Evolutionary conservation across 140 eudicot species (phyloP), one percentile per base, ranked within the genome.

Genomic region (Senecio squalidus): DNA sequence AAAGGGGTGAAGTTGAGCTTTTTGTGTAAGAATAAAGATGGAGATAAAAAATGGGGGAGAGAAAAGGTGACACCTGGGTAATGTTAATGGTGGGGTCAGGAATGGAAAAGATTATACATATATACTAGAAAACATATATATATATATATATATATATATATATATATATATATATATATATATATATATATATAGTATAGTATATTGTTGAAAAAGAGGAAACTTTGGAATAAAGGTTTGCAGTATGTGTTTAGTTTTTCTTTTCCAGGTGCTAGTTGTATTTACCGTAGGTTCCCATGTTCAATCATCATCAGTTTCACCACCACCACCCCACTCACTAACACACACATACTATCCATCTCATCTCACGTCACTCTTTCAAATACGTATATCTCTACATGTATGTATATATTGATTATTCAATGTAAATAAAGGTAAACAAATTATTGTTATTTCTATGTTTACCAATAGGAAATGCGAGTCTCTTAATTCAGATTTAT

Each of bases 61-160:
- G 17, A 40, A 63, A 68, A 46, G 77, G 23, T 64, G 80, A 75
- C 85, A 79, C 73, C 45, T 74, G 59, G 61, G 70, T 59, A 20
- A 41, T 18, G 57, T 9, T n/a, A 5, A 3, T 38, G 33, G 77
- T 68, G 71, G 82, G 76, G 14, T 61, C 69, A 54, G 2, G 30
- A 24, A 52, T 30, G 34, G 68, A 68, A 11, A 29, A 57, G 7
- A 33, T 22, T 9, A 64, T 13, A 25, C n/a, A 34, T 6, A 66
- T 57, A 55, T 58, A 61, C 29, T 64, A 59, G 10, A 68, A 64
- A 62, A 73, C 76, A 69, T 57, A 68, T 63, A 53, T 57, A 26
- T 20, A 21, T 13, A 43, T n/a, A n/a, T n/a, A n/a, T n/a, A n/a
- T n/a, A n/a, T n/a, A n/a, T n/a, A n/a, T n/a, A n/a, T n/a, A n/a